These are phyloP conservation scores for Podaxis sp. DNA, from an alignment of 768 basidiomycete species.

Conservation along the genomic window DNA sequence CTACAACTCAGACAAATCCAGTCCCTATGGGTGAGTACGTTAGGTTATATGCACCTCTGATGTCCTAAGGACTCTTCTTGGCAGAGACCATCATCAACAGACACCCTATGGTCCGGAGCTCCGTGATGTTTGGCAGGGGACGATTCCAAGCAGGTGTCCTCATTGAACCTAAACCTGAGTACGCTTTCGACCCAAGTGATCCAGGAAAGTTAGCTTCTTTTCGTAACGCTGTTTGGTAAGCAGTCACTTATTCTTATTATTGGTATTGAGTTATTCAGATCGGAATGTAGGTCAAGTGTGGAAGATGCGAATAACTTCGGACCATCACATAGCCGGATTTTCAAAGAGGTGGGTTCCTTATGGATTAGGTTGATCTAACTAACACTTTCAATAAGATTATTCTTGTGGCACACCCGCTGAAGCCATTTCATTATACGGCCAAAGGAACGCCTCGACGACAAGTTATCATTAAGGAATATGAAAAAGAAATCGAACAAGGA, in stretches of 20 bases:
- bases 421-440: slow-evolving; percentile 41
- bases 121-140: slow-evolving; percentile 38
- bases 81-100: slow-evolving; percentile 36
- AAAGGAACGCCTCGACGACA: slow-evolving; percentile 39
- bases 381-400: slow-evolving; percentile 36
- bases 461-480: slow-evolving; percentile 34
- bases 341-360: slow-evolving; percentile 36
- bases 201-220: neutral
- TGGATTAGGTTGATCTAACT: neutral
- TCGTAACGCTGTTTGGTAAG: slow-evolving; percentile 12
- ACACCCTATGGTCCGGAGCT: slow-evolving; percentile 26
- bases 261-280: neutral
- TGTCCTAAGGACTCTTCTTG: slow-evolving; percentile 6
- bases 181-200: slow-evolving; percentile 8
- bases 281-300: slow-evolving; percentile 33
- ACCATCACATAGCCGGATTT: slow-evolving; percentile 43
- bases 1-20: slow-evolving; percentile 32
- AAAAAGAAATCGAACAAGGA: slow-evolving; percentile 36
- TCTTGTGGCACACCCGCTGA: slow-evolving; percentile 32
- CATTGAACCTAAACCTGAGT: slow-evolving; percentile 23
- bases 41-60: slow-evolving; percentile 2
- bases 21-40: slow-evolving; percentile 29
- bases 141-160: slow-evolving; percentile 35
- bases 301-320: slow-evolving; percentile 39
- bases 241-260: neutral